These are phyloP conservation scores for Debaryomycetaceae sp. DNA, from an alignment of 1,139 yeast species.

Conservation along the genomic window DNA sequence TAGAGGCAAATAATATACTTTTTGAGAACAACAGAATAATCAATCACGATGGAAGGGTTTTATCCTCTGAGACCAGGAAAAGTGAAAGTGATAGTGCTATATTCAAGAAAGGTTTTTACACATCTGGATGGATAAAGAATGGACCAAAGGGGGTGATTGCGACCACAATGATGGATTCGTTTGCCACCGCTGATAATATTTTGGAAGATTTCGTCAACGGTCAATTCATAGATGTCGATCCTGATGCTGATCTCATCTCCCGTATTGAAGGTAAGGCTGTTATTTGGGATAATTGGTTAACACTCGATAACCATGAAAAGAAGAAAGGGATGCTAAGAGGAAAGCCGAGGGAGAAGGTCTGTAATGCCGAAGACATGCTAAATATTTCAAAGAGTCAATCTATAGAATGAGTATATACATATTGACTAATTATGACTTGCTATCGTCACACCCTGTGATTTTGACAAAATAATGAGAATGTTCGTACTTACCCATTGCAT, in stretches of 20 bases:
- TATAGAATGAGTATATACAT: background rate
- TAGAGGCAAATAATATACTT: slow-evolving; percentile 47
- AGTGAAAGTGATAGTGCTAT: slow-evolving; percentile 17
- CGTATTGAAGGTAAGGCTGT: slow-evolving; percentile 29
- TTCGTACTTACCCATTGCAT: slow-evolving; percentile 26
- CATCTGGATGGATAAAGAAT: slow-evolving; percentile 88
- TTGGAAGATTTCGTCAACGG: slow-evolving; percentile 47
- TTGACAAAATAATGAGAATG: slow-evolving; percentile 32
- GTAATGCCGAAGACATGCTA: slow-evolving; percentile 49
- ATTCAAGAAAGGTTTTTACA: slow-evolving; percentile 56
- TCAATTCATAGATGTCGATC: slow-evolving; percentile 28
- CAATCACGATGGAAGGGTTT: slow-evolving; percentile 59
- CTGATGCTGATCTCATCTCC: slow-evolving; percentile 3
- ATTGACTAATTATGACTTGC: slow-evolving; percentile 1
- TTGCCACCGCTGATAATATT: slow-evolving; percentile 67
- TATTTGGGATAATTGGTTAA: slow-evolving; percentile 73
- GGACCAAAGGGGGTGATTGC: slow-evolving; percentile 94
- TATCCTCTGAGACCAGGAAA: slow-evolving; percentile 22
- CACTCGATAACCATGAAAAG: slow-evolving; percentile 53
- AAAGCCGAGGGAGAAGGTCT: slow-evolving; percentile 59
- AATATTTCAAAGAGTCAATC: slow-evolving; percentile 17
- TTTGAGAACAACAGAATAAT: slow-evolving; percentile 63
- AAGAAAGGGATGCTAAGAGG: slow-evolving; percentile 43
- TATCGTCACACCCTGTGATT: slow-evolving; percentile 30
- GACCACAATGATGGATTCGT: slow-evolving; percentile 82